Base-by-base conservation (phyloP, 2,329 filamentous ascomycete species). In the Madurella fahalii region DNA sequence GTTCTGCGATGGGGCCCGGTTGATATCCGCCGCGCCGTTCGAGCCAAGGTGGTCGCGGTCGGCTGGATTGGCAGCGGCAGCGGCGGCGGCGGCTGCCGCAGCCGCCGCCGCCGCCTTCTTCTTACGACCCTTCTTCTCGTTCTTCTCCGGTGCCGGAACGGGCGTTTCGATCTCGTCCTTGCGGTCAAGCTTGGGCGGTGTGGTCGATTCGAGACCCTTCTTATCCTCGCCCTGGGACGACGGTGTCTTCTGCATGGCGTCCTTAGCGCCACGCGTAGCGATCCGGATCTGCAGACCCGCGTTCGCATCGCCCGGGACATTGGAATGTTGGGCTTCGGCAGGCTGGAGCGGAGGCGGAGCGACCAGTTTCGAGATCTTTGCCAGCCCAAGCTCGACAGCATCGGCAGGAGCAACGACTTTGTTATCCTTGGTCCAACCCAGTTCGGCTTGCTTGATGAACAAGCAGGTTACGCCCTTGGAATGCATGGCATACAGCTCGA, bases 401-500 rank as follows among this genome's bases (percentile, higher is more conserved):
- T 95, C 85, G 40, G 94, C 82, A 0, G 87, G 80, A 51, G 86
- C 77, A 40, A 96, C 77, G 50, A 95, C 89, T 76, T 95, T 95
- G 72, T 91, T 93, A 58, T 96, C 90, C 63, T 84, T 83, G 63
- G 86, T 87, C 92, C 92, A 97, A 31, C 95, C 94, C 47, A 99
- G 78, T 71, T 97, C 93, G 49, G 86, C 83, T 68, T 93, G 90
- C 69, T 88, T 93, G 69, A 99, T 84, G 60, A 85, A 85, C 50
- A 97, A 70, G 64, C 89, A 93, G 16, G 92, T 92, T n/a, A 97
- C 91, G 58, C 94, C 94, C 74, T 91, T 95, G 11, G 94, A 96
- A 71, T 99, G 93, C 87, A 96, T 95, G 32, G 90, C 88, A 69
- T 99, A 99, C 9, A 99, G 79, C 74, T 99, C 94, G 66, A 99